Base-by-base conservation (phyloP, 2,329 filamentous ascomycete genomes). In the Claviceps fusiformis region DNA sequence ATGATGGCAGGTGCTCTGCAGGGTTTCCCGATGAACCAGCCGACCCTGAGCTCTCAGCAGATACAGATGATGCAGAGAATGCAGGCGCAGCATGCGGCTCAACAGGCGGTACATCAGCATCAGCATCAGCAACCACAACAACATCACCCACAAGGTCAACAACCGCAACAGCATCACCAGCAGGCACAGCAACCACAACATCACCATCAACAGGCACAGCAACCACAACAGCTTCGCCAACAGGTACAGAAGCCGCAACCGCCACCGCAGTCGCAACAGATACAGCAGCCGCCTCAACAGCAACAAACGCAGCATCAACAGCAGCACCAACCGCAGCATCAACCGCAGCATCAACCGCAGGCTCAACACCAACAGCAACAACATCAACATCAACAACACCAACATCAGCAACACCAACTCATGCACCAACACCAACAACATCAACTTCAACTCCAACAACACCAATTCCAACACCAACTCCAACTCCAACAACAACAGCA, bases 1-100 rank as follows among this genome's bases (percentile, higher is more conserved):
- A 78, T 81, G 72, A 82, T 82, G 73, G 67, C 67, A 57, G 69
- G 73, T 57, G 70, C 71, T 59, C 80, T 81, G 73, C 70, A 74
- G 46, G 74, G 76, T 27, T 83, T 77, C 62, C 73, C 75, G 45
- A 80, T 83, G 75, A 79, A 76, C 56, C 70, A 76, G 54, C 67
- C 67, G 17, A 73, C 72, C 53, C 75, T 80, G 69, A 71, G 74
- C 54, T 74, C 71, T 53, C 74, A 76, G 54, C 71, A 72, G 55
- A 68, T 68, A 50, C 68, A 70, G 56, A 68, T 70, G 60, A 72
- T 75, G 67, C 73, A 74, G 66, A 75, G 75, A 54, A 73, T 73
- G 56, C 64, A 62, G 7, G 62, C 61, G 6, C 66, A 66, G 13
- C 63, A 63, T 53, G 55, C 55, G 15, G 55, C 55, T 47, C 55